Conservation (phyloP, 768 basidiomycete species). For the Ephemerocybe angulata region DNA sequence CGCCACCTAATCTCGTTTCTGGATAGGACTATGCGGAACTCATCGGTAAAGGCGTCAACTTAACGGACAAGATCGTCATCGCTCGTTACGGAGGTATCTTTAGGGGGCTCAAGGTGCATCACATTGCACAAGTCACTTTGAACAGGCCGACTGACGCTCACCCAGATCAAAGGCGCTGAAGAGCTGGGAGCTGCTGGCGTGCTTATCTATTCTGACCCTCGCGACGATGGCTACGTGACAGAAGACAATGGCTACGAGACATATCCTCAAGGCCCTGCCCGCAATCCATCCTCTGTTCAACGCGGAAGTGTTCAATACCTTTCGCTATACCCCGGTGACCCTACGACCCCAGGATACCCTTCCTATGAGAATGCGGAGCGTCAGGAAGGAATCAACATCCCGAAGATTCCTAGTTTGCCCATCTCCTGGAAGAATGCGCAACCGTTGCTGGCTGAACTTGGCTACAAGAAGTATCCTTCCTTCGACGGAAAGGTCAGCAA, state of each 20-base stretch:
- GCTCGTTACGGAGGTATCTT: constrained; percentile 74
- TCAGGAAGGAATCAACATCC: constrained; percentile 55
- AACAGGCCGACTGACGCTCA: constrained; percentile 4
- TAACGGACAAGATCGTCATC: constrained; percentile 74
- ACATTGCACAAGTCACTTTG: neutral
- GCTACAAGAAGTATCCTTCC: constrained; percentile 24
- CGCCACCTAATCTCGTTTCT: neutral
- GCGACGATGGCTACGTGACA: constrained; percentile 77
- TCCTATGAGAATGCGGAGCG: constrained; percentile 80
- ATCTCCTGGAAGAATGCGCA: constrained; percentile 84
- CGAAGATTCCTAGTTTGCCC: constrained; percentile 81
- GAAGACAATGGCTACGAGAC: constrained; percentile 68
- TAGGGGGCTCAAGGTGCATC: constrained; percentile 75
- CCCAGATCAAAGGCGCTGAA: constrained; percentile 72
- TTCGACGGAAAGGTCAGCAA: constrained; percentile 1
- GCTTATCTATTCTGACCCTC: constrained; percentile 82
- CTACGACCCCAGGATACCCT: constrained; percentile 84
- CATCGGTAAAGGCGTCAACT: constrained; percentile 44
- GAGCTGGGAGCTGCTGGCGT: constrained; percentile 73
- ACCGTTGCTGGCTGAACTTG: constrained; percentile 41
- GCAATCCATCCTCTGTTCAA: constrained; percentile 82
- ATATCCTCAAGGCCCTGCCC: constrained; percentile 80
- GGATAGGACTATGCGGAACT: constrained; percentile 50
- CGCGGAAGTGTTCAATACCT: constrained; percentile 79
- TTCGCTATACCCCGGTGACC: constrained; percentile 67